Base-by-base conservation (phyloP, 768 basidiomycete genomes). In the Leucocoprinus birnbaumii region DNA sequence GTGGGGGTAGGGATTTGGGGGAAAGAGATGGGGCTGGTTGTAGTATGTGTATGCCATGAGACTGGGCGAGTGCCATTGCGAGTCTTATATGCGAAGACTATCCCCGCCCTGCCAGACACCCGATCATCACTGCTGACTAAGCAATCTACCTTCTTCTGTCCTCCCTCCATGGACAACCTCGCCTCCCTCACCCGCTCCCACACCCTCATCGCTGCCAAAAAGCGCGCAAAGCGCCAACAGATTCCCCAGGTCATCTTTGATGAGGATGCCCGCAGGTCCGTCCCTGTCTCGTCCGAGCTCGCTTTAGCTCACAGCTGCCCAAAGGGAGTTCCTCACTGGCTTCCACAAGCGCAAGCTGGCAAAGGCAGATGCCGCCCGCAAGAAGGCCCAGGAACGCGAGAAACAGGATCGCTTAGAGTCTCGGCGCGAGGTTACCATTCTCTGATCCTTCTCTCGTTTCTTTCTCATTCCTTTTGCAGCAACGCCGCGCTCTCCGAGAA, bases 281-380 rank as follows among this genome's bases (percentile, higher is more conserved):
- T 69, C 22, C 19, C 47, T 25, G 44, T 56, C 50, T 46, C 42
- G 37, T 35, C 44, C 31, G 19, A 11, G 51, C 45, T 58, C 38
- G 3, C 4, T 38, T 14, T 38, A 6, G 3, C 16, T 38, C 38
- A 31, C 22, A 53, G 57, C 62, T 59, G 50, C 63, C 55, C 57
- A 38, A 62, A 95, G 94, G 65, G 88, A 95, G 56, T 97, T 89
- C 71, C 73, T 97, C 66, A 95, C 93, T 16, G 94, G 94, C 24
- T 97, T 97, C 68, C 88, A 89, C 68, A 95, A 95, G 71, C 84
- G 94, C 62, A 97, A 96, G 71, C 71, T 93, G 48, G 87, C 85
- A 57, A 91, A 89, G 67, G 80, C 84, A 59, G 91, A 95, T 62
- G 86, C 82, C 47, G 80, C 86, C 42, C 84, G 82, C 62, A 79